phyloP scores from a whole-genome alignment of 192 early-diverging fungal species.

The Cetraspora pellucida region DNA sequence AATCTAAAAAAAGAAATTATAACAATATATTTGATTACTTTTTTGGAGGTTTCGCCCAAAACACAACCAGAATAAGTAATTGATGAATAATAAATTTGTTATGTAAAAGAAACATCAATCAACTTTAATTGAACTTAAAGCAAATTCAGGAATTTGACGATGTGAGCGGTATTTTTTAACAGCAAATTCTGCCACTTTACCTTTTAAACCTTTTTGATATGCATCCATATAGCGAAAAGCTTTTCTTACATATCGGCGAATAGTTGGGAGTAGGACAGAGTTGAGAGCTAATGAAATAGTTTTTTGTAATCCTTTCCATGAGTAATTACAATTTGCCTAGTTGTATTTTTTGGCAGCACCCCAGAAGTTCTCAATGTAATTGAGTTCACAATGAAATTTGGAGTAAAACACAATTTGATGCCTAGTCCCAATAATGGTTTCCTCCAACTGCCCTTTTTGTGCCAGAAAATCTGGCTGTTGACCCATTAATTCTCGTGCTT shows the following conservation, averaged over 20 bases:
- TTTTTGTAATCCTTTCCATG: slow-evolving; percentile 34
- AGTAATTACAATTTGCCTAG: slow-evolving; percentile 31
- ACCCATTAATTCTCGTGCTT: slow-evolving; percentile 1
- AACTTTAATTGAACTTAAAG: background rate
- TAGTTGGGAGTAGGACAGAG: slow-evolving; percentile 30
- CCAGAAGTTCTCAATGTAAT: slow-evolving; percentile 38
- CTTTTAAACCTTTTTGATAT: background rate
- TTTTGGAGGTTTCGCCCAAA: too few species aligned
- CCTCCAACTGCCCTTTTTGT: background rate
- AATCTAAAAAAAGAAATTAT: too few species aligned
- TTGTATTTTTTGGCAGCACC: slow-evolving; percentile 36
- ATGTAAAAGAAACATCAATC: too few species aligned
- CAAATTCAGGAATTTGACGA: background rate
- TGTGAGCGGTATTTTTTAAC: background rate
- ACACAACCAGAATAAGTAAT: too few species aligned
- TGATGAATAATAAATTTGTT: too few species aligned
- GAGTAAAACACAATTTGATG: too few species aligned
- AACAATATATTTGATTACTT: too few species aligned
- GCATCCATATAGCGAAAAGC: background rate
- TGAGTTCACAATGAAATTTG: slow-evolving; percentile 41
- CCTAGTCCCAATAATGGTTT: too few species aligned
- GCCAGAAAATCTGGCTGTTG: slow-evolving; percentile 14
- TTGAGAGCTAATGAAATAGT: slow-evolving; percentile 31
- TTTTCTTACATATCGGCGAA: background rate
- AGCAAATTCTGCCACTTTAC: too few species aligned